These are phyloP conservation scores for Monotropa hypopitys DNA, from an alignment of 179 eudicot genomes.

Conservation along the genomic window DNA sequence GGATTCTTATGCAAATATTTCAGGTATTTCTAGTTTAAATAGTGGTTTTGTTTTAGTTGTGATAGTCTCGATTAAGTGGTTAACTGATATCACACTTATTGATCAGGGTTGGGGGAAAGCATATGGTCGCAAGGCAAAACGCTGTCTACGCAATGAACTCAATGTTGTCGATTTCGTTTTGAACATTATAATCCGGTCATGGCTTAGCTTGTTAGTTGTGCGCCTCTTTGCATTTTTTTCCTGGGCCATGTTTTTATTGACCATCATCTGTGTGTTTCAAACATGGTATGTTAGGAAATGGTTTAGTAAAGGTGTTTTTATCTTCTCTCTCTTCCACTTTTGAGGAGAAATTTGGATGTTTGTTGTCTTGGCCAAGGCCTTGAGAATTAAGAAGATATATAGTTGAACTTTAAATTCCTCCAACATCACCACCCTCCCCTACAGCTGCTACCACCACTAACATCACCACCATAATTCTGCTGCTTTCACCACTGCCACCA, in stretches of 20 bases:
- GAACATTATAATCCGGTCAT: background rate
- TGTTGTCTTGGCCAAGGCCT: background rate
- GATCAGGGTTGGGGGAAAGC: conserved; percentile 6
- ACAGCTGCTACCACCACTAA: too few relatives aligned
- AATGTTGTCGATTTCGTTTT: background rate
- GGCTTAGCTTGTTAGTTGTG: conserved; percentile 7
- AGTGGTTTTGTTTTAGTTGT: background rate
- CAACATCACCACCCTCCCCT: too few relatives aligned
- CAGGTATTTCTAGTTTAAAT: conserved; percentile 4
- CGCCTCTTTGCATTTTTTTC: background rate
- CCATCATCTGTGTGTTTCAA: background rate
- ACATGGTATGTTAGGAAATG: conserved; percentile 3
- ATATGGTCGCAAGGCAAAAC: background rate
- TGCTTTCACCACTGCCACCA: too few relatives aligned
- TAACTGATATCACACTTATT: conserved; percentile 1
- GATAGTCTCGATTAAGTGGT: background rate
- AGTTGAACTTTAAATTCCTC: background rate
- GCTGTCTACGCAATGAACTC: background rate
- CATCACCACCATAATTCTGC: too few relatives aligned
- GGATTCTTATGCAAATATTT: background rate
- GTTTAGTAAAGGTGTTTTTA: background rate
- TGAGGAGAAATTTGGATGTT: background rate
- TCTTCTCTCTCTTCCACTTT: conserved; percentile 1
- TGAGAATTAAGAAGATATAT: background rate
- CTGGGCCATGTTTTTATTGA: background rate